Base-by-base conservation (phyloP, 2,329 filamentous ascomycete genomes). In the Davidsoniella neocaledoniae region DNA sequence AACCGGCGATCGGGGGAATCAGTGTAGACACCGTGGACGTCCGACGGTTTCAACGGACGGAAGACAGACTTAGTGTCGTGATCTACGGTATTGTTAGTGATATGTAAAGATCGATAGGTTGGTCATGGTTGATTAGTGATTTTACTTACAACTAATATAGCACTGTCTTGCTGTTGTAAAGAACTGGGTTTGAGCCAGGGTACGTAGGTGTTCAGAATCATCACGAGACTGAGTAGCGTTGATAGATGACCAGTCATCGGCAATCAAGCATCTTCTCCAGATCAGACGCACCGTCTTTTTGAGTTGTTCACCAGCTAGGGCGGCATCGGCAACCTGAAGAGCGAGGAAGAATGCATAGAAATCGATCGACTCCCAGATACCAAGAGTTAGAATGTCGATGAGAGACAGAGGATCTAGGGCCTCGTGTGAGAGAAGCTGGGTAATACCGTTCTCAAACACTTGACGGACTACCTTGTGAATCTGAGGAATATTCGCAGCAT, bases 241-340 rank as follows among this genome's bases (percentile, higher is more conserved):
- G 60, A 93, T 74, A 52, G 68, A 70, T 23, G 74, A 68, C 91
- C 91, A 98, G 60, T 95, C 77, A 61, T 95, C 88, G 46, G 80
- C 77, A 56, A 90, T 73, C 58, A 83, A 83, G 54, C 86, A 81
- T 49, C 91, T 78, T 60, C 91, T 82, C 91, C 91, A 98, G 54
- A 96, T 84, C 38, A 78, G 66, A 14, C 68, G 66, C 61, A 71
- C 70, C 4, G 73, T 73, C 55, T 80, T 72, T 55, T 73, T 71
- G 43, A 74, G 70, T n/a, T 75, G 72, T 16, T 68, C 78, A 55
- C 67, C 68, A 57, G 63, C 70, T 57, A 70, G 72, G 56, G 67
- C 76, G 59, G 67, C 72, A 63, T 68, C 71, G 58, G 66, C 75
- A 49, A 73, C 74, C 58, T 73, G 68, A 16, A 94, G 70, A 19